These are phyloP conservation scores for Cordyceps sp. DNA, from an alignment of 2,329 filamentous ascomycete genomes.

Conservation along the genomic window DNA sequence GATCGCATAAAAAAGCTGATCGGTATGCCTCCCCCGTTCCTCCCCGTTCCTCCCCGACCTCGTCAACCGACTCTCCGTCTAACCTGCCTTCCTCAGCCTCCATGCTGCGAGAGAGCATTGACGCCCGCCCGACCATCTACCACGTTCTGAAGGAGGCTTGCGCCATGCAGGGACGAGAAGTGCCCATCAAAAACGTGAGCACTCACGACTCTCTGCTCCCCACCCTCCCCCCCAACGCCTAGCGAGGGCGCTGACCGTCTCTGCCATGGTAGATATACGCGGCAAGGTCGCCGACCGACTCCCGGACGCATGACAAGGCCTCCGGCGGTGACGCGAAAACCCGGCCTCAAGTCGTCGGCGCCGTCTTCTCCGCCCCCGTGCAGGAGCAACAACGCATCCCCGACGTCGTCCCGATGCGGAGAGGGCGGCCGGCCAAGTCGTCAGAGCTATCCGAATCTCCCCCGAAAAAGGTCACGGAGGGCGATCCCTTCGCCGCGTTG, in stretches of 20 bases:
- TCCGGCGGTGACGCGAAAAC: constrained; percentile 36
- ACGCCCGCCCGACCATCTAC: constrained; percentile 76
- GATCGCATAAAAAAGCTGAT: constrained; percentile 81
- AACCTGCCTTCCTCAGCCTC: constrained; percentile 37
- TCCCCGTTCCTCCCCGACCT: background rate
- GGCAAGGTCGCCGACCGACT: constrained; percentile 45
- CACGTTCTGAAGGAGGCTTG: constrained; percentile 79
- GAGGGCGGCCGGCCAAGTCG: constrained; percentile 46
- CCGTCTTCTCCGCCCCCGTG: constrained; percentile 62
- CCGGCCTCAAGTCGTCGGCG: constrained; percentile 49
- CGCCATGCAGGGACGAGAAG: constrained; percentile 70
- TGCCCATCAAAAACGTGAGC: constrained; percentile 78
- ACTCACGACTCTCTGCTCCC: background rate
- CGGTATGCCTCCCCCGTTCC: no score
- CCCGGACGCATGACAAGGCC: constrained; percentile 30
- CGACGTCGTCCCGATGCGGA: constrained; percentile 84
- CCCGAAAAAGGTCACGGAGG: constrained; percentile 46
- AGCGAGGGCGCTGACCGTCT: constrained; percentile 3
- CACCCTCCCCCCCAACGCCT: background rate
- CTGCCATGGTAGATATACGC: constrained; percentile 56
- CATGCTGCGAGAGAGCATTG: constrained; percentile 77
- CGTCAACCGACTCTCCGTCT: background rate
- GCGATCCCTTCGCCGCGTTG: constrained; percentile 81
- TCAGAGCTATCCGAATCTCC: constrained; percentile 31
- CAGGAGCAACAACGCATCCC: constrained; percentile 60